Evolutionary conservation across 192 early-diverging fungal species (phyloP).

Genomic region (Coemansia sp.): DNA sequence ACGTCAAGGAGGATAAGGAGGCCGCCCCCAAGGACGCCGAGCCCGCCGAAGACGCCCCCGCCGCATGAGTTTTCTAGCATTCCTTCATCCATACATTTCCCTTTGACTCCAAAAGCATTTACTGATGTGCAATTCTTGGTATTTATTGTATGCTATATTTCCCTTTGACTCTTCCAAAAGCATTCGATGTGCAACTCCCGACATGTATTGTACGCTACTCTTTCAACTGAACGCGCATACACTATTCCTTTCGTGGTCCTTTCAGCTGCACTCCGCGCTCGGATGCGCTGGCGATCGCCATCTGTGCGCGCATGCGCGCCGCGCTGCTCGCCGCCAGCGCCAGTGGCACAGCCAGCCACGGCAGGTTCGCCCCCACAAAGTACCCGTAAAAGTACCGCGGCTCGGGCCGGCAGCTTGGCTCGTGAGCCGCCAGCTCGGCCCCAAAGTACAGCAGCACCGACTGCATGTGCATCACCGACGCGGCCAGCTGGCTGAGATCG

Average conservation of each 20-base stretch:
- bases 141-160: too few relatives aligned
- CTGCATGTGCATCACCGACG: slow-evolving; percentile 63
- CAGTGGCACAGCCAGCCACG: slow-evolving; percentile 65
- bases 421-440: slow-evolving; percentile 54
- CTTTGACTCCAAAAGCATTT: background rate
- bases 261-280: too few relatives aligned
- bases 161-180: too few relatives aligned
- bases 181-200: too few relatives aligned
- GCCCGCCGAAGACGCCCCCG: slow-evolving; percentile 18
- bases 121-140: too few relatives aligned
- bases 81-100: background rate
- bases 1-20: slow-evolving; percentile 27
- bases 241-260: too few relatives aligned
- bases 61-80: slow-evolving; percentile 22
- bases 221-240: too few relatives aligned
- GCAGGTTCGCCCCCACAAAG: slow-evolving; percentile 60
- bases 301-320: background rate
- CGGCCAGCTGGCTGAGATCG: slow-evolving; percentile 56
- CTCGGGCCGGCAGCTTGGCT: slow-evolving; percentile 55
- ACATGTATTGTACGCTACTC: too few relatives aligned
- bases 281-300: background rate
- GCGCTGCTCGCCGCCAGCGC: slow-evolving; percentile 24
- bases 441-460: slow-evolving; percentile 63
- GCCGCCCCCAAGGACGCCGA: slow-evolving; percentile 23
- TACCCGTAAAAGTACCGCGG: slow-evolving; percentile 64